Evolutionary conservation across 768 basidiomycete species (phyloP).

Genomic region (Tephrocybe sp.): DNA sequence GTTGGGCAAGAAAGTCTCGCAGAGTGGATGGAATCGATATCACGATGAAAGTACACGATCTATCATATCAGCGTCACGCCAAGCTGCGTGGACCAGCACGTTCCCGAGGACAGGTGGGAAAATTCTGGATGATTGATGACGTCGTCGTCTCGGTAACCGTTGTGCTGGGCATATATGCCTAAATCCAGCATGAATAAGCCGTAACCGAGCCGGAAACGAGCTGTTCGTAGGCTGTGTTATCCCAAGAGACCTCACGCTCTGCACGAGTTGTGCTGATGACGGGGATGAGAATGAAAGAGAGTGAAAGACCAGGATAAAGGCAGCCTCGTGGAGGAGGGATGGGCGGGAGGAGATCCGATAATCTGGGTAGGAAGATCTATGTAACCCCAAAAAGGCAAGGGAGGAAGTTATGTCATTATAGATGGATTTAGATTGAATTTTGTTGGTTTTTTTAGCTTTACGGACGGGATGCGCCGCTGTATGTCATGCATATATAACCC

Average conservation of each 20-base stretch:
- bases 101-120: slow-evolving; percentile 10
- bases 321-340: slow-evolving; percentile 3
- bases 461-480: slow-evolving; percentile 16
- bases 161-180: slow-evolving; percentile 11
- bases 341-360: slow-evolving; percentile 11
- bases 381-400: slow-evolving; percentile 13
- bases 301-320: background rate
- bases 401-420: slow-evolving; percentile 14
- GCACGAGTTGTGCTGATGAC: background rate
- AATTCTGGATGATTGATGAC: slow-evolving; percentile 6
- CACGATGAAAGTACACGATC: no score
- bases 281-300: background rate
- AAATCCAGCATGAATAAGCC: slow-evolving; percentile 7
- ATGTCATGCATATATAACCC: slow-evolving; percentile 21
- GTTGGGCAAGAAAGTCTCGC: no score
- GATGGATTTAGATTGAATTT: slow-evolving; percentile 11
- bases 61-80: background rate
- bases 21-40: no score
- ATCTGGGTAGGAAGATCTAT: slow-evolving; percentile 11
- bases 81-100: slow-evolving; percentile 1
- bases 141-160: slow-evolving; percentile 22
- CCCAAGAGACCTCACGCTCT: background rate
- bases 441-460: slow-evolving; percentile 14
- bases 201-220: background rate
- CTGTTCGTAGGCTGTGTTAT: background rate